Conservation (phyloP, 441 rosid species). For the Manihot esculenta region DNA sequence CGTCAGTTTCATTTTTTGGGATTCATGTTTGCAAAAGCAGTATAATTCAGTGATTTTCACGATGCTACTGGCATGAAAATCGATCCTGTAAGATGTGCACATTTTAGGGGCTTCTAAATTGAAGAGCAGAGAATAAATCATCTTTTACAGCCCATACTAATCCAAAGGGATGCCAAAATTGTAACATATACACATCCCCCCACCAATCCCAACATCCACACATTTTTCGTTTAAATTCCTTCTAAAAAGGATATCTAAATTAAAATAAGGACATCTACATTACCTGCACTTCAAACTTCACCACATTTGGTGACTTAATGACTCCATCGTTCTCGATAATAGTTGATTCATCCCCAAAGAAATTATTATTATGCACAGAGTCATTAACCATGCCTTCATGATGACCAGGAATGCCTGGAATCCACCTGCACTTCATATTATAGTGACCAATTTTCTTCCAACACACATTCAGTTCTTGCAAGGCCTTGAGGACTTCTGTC, state of each 20-base stretch:
- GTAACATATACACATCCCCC: background rate
- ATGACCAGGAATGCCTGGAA: constrained; percentile 56
- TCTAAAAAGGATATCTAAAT: too few relatives aligned
- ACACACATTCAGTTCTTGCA: constrained; percentile 81
- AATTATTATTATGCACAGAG: constrained; percentile 46
- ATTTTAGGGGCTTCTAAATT: background rate
- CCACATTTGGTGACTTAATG: constrained; percentile 50
- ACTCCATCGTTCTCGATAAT: constrained; percentile 67
- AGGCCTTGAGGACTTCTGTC: constrained; percentile 91
- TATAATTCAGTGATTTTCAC: background rate
- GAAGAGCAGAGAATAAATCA: too few relatives aligned
- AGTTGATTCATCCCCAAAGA: constrained; percentile 68
- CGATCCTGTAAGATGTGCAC: background rate
- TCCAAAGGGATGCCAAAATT: background rate
- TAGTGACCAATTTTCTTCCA: constrained; percentile 98
- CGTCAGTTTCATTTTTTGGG: background rate
- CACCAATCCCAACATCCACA: background rate
- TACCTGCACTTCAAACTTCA: constrained; percentile 98
- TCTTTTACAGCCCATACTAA: background rate
- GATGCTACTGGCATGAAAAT: background rate
- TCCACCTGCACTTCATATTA: constrained; percentile 99
- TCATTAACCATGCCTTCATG: constrained; percentile 62
- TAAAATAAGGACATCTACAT: constrained; percentile 3
- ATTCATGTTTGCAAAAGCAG: background rate
- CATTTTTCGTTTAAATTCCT: background rate